Base-by-base conservation (phyloP, 352 stramenopile genomes). In the Peronosclerospora sorghi region DNA sequence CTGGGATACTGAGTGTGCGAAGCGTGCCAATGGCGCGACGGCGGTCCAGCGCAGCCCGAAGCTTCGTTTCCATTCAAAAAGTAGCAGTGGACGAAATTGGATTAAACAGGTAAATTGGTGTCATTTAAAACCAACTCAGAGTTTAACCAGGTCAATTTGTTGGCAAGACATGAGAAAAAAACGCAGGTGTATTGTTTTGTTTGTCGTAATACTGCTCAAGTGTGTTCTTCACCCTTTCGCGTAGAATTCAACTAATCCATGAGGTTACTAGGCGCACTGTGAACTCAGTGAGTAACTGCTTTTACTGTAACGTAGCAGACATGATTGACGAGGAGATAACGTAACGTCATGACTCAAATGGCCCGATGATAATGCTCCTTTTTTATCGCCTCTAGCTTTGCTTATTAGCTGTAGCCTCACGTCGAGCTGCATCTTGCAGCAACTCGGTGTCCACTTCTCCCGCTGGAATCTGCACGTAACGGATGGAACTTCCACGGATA, bases 401-500 rank as follows among this genome's bases (percentile, higher is more conserved):
- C 39, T 83, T 83, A 60, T 86, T 86, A 35, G 71, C 74, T 39
- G 60, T 82, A 14, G 73, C 73, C 54, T 88, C 76, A 42, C 73
- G 64, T 54, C 76, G 57, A 24, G 76, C 61, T 14, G 76, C 76
- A 43, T 88, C 76, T 41, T 88, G 77, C 30, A 99, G 78, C 44
- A 98, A 63, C 62, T 98, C 91, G 19, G 88, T 97, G 71, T 99
- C 89, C 26, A 99, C 95, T 57, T 98, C 94, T 46, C 71, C 76
- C 5, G 86, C 83, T 15, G 95, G 88, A 43, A 99, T 96, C 65
- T 98, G 95, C 46, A 99, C 96, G 72, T 99, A 99, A 38, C 96
- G 86, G 17, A 99, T 95, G 29, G 97, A 95, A 46, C 92, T 97
- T 30, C 96, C 96, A 20, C 96, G 79, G 51, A 99, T 94, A 56